phyloP scores from a whole-genome alignment of 768 basidiomycete genomes.

The Cystobasidium tubakii region DNA sequence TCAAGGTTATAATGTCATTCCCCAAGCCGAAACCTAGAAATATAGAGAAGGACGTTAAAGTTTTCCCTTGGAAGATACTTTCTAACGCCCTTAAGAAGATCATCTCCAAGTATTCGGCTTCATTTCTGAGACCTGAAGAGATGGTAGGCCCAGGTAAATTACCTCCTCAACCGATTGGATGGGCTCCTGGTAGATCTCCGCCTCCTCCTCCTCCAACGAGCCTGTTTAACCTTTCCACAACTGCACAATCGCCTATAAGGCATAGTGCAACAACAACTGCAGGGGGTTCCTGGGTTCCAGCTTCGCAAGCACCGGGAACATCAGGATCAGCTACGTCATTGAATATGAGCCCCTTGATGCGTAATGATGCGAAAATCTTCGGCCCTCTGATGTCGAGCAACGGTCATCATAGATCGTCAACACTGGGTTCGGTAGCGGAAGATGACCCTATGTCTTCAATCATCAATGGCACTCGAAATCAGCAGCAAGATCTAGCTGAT shows the following conservation, averaged over 20 bases:
- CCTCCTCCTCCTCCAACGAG: background rate
- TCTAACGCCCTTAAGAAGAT: constrained; percentile 52
- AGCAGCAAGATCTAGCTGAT: background rate
- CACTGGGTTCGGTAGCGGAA: background rate
- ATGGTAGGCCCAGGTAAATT: constrained; percentile 1
- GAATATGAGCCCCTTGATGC: background rate
- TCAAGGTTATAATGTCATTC: constrained; percentile 93
- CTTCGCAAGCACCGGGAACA: background rate
- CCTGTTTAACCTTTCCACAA: too few species aligned
- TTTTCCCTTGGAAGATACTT: constrained; percentile 54
- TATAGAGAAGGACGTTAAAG: constrained; percentile 87
- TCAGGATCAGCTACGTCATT: background rate
- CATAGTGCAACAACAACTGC: background rate
- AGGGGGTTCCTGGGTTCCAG: background rate
- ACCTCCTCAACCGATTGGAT: constrained; percentile 28
- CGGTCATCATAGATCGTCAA: background rate
- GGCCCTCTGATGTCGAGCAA: background rate
- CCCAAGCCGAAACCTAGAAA: constrained; percentile 86
- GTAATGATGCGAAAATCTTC: background rate
- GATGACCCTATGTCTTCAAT: background rate
- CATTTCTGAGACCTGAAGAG: constrained; percentile 41
- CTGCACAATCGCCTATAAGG: too few species aligned
- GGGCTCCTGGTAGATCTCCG: constrained; percentile 27
- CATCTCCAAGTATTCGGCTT: constrained; percentile 51
- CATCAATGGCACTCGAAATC: background rate